A percentile compares a stretch with the other conserved stretches of the same genome.
phyloP scores from a whole-genome alignment of 352 stramenopile species.

The Phytopythium oedochilum region DNA sequence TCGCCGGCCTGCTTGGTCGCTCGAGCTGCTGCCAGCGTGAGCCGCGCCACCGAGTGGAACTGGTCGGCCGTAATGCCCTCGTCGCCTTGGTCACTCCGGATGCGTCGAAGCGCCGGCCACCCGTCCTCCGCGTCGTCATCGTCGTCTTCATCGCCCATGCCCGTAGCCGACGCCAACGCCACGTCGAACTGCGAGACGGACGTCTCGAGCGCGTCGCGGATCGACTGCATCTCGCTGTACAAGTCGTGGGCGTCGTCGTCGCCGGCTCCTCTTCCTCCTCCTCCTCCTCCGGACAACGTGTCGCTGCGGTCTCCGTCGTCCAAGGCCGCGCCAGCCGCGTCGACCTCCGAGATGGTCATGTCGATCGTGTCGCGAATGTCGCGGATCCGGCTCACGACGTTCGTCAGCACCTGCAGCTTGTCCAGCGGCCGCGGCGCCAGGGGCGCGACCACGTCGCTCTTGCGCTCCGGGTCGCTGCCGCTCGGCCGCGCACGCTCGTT shows the following conservation, averaged over 20 bases:
- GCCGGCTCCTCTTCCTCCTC: no score
- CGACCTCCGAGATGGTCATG: slow-evolving; percentile 50
- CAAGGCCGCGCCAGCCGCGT: slow-evolving; percentile 4
- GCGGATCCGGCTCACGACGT: slow-evolving; percentile 62
- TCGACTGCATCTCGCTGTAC: slow-evolving; percentile 45
- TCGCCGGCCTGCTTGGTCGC: slow-evolving; percentile 51
- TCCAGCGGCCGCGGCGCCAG: slow-evolving; percentile 27
- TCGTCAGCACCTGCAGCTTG: slow-evolving; percentile 43
- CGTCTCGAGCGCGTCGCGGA: slow-evolving; percentile 47
- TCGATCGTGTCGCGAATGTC: slow-evolving; percentile 68
- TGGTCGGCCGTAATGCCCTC: slow-evolving; percentile 37
- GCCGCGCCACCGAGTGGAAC: slow-evolving; percentile 51
- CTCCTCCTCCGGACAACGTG: no score
- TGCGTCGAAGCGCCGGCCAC: not conserved
- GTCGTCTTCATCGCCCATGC: slow-evolving; percentile 3
- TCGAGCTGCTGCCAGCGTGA: slow-evolving; percentile 56
- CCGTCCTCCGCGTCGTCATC: not conserved
- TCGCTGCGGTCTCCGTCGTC: slow-evolving; percentile 21
- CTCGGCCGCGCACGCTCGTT: slow-evolving; percentile 11
- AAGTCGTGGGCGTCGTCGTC: slow-evolving; percentile 26
- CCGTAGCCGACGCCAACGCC: slow-evolving; percentile 37
- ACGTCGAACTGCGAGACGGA: slow-evolving; percentile 49
- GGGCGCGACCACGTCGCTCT: slow-evolving; percentile 10
- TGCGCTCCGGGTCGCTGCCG: slow-evolving; percentile 5
- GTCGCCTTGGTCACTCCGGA: slow-evolving; percentile 10